A percentile compares a stretch with the other conserved stretches of the same genome.
These are phyloP conservation scores for Rhizopus sp. DNA, from an alignment of 371 early-diverging fungal species.

Conservation along the genomic window DNA sequence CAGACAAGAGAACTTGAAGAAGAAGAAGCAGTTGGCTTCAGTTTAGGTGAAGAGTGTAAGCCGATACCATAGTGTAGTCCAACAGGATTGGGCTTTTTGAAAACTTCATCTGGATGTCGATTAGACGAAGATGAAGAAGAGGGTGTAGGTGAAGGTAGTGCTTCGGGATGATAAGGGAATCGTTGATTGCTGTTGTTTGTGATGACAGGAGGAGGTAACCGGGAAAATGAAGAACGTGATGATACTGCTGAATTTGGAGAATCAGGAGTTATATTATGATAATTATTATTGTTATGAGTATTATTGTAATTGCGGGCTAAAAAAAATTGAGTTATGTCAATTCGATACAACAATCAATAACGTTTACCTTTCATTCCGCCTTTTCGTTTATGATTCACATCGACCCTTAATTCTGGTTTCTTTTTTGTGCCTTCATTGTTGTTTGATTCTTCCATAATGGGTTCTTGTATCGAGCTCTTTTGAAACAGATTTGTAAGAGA, in stretches of 20 bases:
- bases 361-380: conserved; percentile 37
- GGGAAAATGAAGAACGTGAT: conserved; percentile 29
- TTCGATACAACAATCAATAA: neutral
- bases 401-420: conserved; percentile 33
- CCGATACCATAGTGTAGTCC: conserved; percentile 47
- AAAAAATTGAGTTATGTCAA: neutral
- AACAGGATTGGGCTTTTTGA: conserved; percentile 10
- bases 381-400: conserved; percentile 18
- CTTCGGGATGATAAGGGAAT: conserved; percentile 6
- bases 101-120: conserved; percentile 5
- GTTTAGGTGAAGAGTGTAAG: conserved; percentile 46
- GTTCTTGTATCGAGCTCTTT: conserved; percentile 23
- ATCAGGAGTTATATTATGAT: conserved; percentile 26
- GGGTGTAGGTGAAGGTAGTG: conserved; percentile 42
- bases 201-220: conserved; percentile 28
- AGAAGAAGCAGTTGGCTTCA: conserved; percentile 44
- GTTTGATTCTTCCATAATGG: conserved; percentile 17
- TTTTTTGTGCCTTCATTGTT: conserved; percentile 14
- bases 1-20: conserved; percentile 25
- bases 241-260: conserved; percentile 42
- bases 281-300: conserved; percentile 10
- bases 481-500: conserved; percentile 40
- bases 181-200: conserved; percentile 13
- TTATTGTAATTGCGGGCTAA: conserved; percentile 7
- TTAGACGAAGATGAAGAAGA: conserved; percentile 36